These are phyloP conservation scores for Trametes pubescens DNA, from an alignment of 1,284 basidiomycete genomes.

Conservation along the genomic window DNA sequence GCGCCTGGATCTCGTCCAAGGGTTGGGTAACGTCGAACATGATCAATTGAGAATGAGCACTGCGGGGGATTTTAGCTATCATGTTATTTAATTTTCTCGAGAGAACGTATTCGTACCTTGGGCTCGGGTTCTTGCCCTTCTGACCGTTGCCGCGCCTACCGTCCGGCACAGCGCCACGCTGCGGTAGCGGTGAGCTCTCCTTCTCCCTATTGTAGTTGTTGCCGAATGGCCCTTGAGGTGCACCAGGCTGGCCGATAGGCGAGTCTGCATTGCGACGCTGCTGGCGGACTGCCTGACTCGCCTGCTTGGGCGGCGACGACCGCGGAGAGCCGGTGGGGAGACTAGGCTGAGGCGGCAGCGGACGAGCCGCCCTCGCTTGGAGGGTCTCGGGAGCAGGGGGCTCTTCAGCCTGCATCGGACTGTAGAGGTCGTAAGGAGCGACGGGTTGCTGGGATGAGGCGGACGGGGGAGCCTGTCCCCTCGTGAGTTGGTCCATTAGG, in stretches of 20 bases:
- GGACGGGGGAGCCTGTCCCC: conserved; percentile 54
- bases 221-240: conserved; percentile 50
- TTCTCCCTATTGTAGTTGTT: conserved; percentile 61
- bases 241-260: conserved; percentile 51
- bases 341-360: conserved; percentile 61
- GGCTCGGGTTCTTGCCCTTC: conserved; percentile 62
- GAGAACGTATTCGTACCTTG: conserved; percentile 52
- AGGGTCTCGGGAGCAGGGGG: conserved; percentile 49
- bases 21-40: conserved; percentile 77
- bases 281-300: conserved; percentile 38
- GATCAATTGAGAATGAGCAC: conserved; percentile 58
- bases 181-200: conserved; percentile 72
- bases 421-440: conserved; percentile 52
- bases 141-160: conserved; percentile 47
- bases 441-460: conserved; percentile 45
- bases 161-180: conserved; percentile 43
- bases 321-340: conserved; percentile 67
- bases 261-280: conserved; percentile 45
- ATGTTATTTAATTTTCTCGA: not conserved
- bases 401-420: conserved; percentile 50
- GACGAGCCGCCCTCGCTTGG: conserved; percentile 52
- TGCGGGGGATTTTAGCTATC: not conserved
- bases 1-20: conserved; percentile 76
- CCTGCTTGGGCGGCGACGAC: conserved; percentile 67
- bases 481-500: conserved; percentile 73